A percentile compares a stretch with the other conserved stretches of the same genome.
These are phyloP conservation scores for Macadamia integrifolia DNA, from an alignment of 164 flowering plant genomes.

Conservation along the genomic window DNA sequence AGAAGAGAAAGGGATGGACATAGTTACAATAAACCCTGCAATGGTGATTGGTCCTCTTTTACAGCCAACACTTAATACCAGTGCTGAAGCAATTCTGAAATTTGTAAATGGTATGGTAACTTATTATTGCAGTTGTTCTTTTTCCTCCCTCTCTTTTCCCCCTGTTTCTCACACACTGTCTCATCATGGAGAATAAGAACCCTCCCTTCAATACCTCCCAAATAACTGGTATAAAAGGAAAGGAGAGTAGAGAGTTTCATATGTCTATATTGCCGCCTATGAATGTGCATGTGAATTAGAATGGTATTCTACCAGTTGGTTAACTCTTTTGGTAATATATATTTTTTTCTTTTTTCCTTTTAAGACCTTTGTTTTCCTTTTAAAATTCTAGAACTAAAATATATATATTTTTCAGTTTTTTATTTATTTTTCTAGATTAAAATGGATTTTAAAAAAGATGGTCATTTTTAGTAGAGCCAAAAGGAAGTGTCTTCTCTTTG, in stretches of 20 bases:
- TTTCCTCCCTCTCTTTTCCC: not conserved
- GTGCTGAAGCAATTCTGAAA: constrained; percentile 38
- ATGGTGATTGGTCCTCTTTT: constrained; percentile 67
- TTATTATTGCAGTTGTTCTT: not conserved
- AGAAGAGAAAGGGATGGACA: constrained; percentile 50
- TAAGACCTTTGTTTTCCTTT: not conserved
- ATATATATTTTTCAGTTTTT: no score
- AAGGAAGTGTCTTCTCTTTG: no score
- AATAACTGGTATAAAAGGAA: not conserved
- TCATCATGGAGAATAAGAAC: not conserved
- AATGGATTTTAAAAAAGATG: no score
- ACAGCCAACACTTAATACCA: constrained; percentile 61
- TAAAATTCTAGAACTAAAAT: no score
- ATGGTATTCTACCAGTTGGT: not conserved
- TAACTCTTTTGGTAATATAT: no score
- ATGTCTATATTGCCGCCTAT: not conserved
- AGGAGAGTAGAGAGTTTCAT: not conserved
- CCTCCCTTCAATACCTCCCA: not conserved
- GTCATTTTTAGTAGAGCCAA: no score
- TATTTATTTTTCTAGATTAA: no score
- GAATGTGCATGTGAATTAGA: not conserved
- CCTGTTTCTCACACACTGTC: no score
- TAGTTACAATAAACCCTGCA: constrained; percentile 62
- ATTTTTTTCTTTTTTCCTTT: not conserved
- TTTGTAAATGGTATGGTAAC: constrained; percentile 38